These are phyloP conservation scores for Dryas drummondii DNA, from an alignment of 306 rosid species.

Conservation along the genomic window DNA sequence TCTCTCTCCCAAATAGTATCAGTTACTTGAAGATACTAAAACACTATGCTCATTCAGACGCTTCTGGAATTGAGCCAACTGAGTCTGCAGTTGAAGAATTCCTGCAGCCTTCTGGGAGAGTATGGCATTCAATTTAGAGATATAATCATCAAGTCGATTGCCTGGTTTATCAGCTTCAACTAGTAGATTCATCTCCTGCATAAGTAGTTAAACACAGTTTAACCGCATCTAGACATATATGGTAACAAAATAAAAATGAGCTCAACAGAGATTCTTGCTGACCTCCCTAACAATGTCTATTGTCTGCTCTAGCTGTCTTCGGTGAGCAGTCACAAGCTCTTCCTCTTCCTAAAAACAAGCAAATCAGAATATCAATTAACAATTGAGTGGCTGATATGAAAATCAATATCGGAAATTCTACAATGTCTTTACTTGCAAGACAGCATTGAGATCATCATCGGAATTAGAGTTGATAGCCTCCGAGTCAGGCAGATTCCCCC, in stretches of 20 bases:
- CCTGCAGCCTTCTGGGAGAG: slow-evolving; percentile 81
- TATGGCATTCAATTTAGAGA: slow-evolving; percentile 66
- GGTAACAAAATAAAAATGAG: slow-evolving; percentile 3
- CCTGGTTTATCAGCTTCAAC: slow-evolving; percentile 86
- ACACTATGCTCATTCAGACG: slow-evolving; percentile 71
- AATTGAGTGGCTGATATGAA: slow-evolving; percentile 15
- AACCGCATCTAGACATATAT: background rate
- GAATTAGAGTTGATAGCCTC: slow-evolving; percentile 41
- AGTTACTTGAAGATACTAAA: slow-evolving; percentile 53
- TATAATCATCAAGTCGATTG: slow-evolving; percentile 70
- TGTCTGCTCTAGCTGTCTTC: slow-evolving; percentile 88
- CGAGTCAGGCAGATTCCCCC: slow-evolving; percentile 34
- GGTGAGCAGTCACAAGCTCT: slow-evolving; percentile 77
- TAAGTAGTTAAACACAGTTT: slow-evolving; percentile 12
- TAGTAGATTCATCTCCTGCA: slow-evolving; percentile 89
- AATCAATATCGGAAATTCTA: slow-evolving; percentile 11
- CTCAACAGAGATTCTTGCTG: slow-evolving; percentile 16
- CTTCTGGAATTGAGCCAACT: slow-evolving; percentile 76
- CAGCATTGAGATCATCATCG: slow-evolving; percentile 65
- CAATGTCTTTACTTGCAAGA: slow-evolving; percentile 61
- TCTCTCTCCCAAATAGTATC: slow-evolving; percentile 27
- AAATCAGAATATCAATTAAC: slow-evolving; percentile 23
- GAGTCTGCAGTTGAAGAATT: slow-evolving; percentile 77
- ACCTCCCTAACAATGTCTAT: slow-evolving; percentile 86
- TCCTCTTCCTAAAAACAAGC: slow-evolving; percentile 72